Evolutionary conservation across 106 monocot genomes (phyloP).

Genomic region (Dioscorea dumetorum): DNA sequence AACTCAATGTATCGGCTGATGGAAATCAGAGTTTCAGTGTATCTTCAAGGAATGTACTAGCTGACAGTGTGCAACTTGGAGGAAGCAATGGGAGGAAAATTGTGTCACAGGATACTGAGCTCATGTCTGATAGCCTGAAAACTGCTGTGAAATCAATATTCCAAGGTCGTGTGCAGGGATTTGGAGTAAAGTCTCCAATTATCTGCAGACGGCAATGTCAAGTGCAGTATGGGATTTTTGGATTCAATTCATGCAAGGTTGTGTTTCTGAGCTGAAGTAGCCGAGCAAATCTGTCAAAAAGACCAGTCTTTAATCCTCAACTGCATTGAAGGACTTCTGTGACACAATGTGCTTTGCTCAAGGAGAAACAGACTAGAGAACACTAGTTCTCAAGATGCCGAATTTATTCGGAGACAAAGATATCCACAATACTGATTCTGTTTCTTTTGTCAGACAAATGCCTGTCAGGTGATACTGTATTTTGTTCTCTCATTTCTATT

Average conservation of each 20-base stretch:
- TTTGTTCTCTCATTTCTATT: too few species aligned
- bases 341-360: too few species aligned
- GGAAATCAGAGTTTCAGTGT: conserved; percentile 10
- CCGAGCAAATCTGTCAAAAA: too few species aligned
- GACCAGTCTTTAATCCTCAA: too few species aligned
- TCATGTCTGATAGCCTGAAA: conserved; percentile 1
- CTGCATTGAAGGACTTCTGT: too few species aligned
- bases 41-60: not conserved
- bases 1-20: not conserved
- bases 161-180: not conserved
- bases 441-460: too few species aligned
- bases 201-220: conserved; percentile 22
- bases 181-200: conserved; percentile 7
- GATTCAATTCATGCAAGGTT: conserved; percentile 32
- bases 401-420: too few species aligned
- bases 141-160: conserved; percentile 2
- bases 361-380: too few species aligned
- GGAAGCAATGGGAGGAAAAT: conserved; percentile 5
- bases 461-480: too few species aligned
- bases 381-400: too few species aligned
- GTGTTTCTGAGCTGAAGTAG: conserved; percentile 40
- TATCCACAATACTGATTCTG: too few species aligned
- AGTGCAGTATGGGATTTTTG: conserved; percentile 16
- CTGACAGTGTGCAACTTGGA: not conserved
- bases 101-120: conserved; percentile 2